A percentile compares a stretch with the other conserved stretches of the same genome.
These are phyloP conservation scores for Aulographum hederae DNA, from an alignment of 2,329 filamentous ascomycete genomes.

Conservation along the genomic window DNA sequence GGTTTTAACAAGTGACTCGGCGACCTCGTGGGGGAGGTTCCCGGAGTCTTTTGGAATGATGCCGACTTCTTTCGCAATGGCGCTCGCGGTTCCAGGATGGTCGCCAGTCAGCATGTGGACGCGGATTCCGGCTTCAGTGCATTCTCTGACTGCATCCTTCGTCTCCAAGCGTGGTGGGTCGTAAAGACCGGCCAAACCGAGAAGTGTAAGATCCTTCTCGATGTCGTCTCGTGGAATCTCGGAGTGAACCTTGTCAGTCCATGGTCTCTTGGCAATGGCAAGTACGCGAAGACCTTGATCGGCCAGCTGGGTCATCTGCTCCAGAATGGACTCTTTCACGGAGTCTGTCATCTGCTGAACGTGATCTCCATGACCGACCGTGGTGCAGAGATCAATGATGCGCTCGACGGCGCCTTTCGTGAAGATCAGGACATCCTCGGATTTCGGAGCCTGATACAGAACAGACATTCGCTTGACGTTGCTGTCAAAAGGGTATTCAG, in stretches of 20 bases:
- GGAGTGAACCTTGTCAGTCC: background rate
- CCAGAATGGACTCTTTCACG: slow-evolving; percentile 37
- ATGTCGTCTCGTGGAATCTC: background rate
- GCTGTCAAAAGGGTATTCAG: slow-evolving; percentile 16
- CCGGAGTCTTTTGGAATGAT: slow-evolving; percentile 13
- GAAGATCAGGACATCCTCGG: slow-evolving; percentile 9
- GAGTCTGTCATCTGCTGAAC: slow-evolving; percentile 26
- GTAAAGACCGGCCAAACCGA: slow-evolving; percentile 11
- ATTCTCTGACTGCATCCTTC: slow-evolving; percentile 31
- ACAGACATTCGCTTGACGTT: slow-evolving; percentile 17
- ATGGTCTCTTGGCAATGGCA: slow-evolving; percentile 2
- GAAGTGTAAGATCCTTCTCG: background rate
- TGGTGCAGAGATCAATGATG: slow-evolving; percentile 29
- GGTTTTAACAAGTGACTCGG: slow-evolving; percentile 9
- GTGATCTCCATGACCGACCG: background rate
- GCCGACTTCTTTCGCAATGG: slow-evolving; percentile 18
- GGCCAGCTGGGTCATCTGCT: slow-evolving; percentile 43
- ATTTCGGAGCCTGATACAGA: slow-evolving; percentile 8
- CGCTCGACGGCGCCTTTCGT: slow-evolving; percentile 15
- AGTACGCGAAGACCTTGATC: slow-evolving; percentile 7
- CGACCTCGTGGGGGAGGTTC: slow-evolving; percentile 21
- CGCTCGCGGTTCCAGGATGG: slow-evolving; percentile 25
- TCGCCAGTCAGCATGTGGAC: slow-evolving; percentile 32
- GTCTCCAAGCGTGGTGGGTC: slow-evolving; percentile 70
- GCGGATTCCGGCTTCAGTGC: slow-evolving; percentile 26